These are phyloP conservation scores for Tulasnella sp. DNA, from an alignment of 768 basidiomycete genomes.

Conservation along the genomic window DNA sequence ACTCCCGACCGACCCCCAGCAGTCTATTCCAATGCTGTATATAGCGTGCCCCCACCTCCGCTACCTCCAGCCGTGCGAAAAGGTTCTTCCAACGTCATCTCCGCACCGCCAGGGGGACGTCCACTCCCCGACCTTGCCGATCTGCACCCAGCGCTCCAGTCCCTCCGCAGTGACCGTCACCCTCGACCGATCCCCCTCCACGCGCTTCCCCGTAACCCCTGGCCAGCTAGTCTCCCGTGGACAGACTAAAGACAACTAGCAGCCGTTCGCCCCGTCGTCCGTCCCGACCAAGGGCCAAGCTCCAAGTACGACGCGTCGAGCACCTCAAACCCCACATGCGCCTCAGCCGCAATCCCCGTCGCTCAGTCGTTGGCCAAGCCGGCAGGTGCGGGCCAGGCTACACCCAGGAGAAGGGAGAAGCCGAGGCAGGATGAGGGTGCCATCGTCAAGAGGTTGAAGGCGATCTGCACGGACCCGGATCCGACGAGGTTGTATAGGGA, in stretches of 20 bases:
- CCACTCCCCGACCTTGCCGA: conserved; percentile 36
- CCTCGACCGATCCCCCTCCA: conserved; percentile 40
- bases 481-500: conserved; percentile 90
- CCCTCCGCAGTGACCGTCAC: conserved; percentile 29
- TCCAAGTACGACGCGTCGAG: not conserved
- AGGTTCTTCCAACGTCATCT: conserved; percentile 36
- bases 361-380: conserved; percentile 41
- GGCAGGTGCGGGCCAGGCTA: conserved; percentile 33
- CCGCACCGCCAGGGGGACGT: conserved; percentile 37
- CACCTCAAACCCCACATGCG: conserved; percentile 5
- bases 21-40: conserved; percentile 35
- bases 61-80: conserved; percentile 27
- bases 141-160: conserved; percentile 34
- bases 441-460: conserved; percentile 83
- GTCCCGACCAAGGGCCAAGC: not conserved
- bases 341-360: conserved; percentile 48
- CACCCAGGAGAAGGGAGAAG: conserved; percentile 69
- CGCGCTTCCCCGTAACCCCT: conserved; percentile 44
- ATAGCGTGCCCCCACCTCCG: conserved; percentile 41
- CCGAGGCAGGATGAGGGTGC: conserved; percentile 67
- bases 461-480: conserved; percentile 96
- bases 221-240: too few species aligned
- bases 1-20: conserved; percentile 33
- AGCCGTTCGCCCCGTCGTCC: too few species aligned
- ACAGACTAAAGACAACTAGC: too few species aligned